A percentile compares a stretch with the other conserved stretches of the same genome.
Conservation (phyloP, 2,329 filamentous ascomycete species). For the Dactylellina parvicollis region DNA sequence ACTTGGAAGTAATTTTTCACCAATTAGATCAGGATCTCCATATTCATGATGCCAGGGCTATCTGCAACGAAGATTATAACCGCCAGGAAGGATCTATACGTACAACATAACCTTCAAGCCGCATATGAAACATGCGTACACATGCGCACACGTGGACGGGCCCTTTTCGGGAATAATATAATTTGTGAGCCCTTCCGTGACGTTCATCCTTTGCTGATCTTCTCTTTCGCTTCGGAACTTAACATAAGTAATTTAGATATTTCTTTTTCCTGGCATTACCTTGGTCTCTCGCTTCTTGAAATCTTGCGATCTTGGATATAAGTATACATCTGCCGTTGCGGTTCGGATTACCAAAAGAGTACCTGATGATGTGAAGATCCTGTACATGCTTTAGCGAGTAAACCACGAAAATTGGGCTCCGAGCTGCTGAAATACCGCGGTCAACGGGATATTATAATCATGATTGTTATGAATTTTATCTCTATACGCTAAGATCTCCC, state of each 20-base stretch:
- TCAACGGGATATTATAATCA: neutral
- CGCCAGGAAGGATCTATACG: too few species aligned
- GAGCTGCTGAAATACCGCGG: neutral
- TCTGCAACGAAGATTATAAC: too few species aligned
- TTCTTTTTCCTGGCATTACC: neutral
- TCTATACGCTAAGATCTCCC: neutral
- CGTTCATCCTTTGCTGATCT: too few species aligned
- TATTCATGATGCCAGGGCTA: too few species aligned
- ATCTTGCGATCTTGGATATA: neutral
- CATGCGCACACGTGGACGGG: neutral
- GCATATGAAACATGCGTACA: too few species aligned
- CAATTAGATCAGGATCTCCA: too few species aligned
- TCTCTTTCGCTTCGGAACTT: neutral
- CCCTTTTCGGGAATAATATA: neutral
- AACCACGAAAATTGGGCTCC: neutral
- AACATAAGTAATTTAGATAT: neutral
- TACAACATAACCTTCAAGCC: too few species aligned
- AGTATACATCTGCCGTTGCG: neutral
- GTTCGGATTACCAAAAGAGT: neutral
- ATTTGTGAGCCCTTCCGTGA: too few species aligned
- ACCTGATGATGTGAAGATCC: neutral
- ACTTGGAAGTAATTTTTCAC: too few species aligned
- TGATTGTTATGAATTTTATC: slow-evolving; percentile 4
- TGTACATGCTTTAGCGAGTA: neutral
- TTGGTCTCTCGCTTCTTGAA: neutral